Base-by-base conservation (phyloP, 495 filamentous ascomycete species). In the Astrocystis sublimbata region DNA sequence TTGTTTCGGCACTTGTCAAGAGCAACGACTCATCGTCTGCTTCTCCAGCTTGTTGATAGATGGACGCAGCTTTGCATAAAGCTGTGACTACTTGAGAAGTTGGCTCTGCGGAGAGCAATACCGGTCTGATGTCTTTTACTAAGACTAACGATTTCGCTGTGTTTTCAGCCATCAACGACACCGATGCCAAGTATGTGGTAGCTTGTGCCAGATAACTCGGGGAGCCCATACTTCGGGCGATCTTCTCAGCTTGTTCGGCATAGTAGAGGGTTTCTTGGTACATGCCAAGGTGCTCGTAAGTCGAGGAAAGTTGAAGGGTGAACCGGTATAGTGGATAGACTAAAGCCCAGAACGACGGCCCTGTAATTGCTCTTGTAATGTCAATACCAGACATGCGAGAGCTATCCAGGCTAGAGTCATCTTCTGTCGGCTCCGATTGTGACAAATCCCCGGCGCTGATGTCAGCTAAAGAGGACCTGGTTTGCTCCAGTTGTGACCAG, bases 221-320 rank as follows among this genome's bases (percentile, higher is more conserved):
- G 3, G 91, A 87, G 36, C 83, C 77, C 8, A 88, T 83, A 12
- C 87, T 85, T 43, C 84, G 80, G 50, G 90, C 92, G 61, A 96
- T 85, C 70, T 90, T 91, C 52, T 89, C 77, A 1, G 91, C 91
- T 68, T 96, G 88, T 63, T 97, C 88, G 6, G 88, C 84, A 66
- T 96, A 96, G 73, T 92, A 94, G n/a, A 93, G 78, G 6, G 93
- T 89, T 71, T 98, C 96, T 52, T 89, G 87, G 65, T 92, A 90
- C 72, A 97, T 82, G 46, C 96, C 93, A 67, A 92, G 83, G 57
- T 93, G 86, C 4, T 90, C 85, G 60, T 90, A 96, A 15, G 96
- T 73, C 21, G 79, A 80, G 4, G 92, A 91, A 5, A 96, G 82
- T 56, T 91, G 86, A 47, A 85, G 67, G 30, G 93, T 74, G 47